A percentile compares a stretch with the other conserved stretches of the same genome.
Conservation (phyloP, 2,329 filamentous ascomycete genomes). For the Teratosphaeria viscida region DNA sequence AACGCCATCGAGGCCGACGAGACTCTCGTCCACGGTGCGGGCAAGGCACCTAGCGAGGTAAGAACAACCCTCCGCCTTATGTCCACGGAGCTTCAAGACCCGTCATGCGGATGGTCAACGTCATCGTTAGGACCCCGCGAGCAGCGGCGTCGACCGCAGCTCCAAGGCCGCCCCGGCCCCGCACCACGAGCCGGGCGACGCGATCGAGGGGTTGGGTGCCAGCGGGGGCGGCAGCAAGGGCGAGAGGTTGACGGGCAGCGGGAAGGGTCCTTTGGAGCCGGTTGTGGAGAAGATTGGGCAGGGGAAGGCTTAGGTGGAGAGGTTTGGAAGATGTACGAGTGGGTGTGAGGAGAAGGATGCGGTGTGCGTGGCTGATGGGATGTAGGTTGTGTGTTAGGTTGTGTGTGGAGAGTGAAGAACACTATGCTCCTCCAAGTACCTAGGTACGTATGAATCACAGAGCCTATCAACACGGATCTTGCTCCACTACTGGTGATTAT, state of each 20-base stretch:
- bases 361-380: no score
- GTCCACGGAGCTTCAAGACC: background rate
- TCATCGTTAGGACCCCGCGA: conserved; percentile 3
- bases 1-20: conserved; percentile 30
- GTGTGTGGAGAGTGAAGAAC: no score
- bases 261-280: conserved; percentile 1
- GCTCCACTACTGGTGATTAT: no score
- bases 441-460: no score
- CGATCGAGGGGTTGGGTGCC: conserved; percentile 26
- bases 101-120: background rate
- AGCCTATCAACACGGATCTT: no score
- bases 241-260: conserved; percentile 1
- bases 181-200: conserved; percentile 28
- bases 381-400: no score
- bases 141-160: conserved; percentile 23
- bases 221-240: conserved; percentile 23
- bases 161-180: conserved; percentile 30
- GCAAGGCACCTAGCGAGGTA: conserved; percentile 22
- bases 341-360: no score
- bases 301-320: background rate
- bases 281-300: background rate
- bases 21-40: conserved; percentile 28
- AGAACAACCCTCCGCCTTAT: no score
- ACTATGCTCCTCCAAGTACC: no score
- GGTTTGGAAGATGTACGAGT: no score